Conservation (phyloP, 2,329 filamentous ascomycete genomes). For the Phaeoacremonium minimum region DNA sequence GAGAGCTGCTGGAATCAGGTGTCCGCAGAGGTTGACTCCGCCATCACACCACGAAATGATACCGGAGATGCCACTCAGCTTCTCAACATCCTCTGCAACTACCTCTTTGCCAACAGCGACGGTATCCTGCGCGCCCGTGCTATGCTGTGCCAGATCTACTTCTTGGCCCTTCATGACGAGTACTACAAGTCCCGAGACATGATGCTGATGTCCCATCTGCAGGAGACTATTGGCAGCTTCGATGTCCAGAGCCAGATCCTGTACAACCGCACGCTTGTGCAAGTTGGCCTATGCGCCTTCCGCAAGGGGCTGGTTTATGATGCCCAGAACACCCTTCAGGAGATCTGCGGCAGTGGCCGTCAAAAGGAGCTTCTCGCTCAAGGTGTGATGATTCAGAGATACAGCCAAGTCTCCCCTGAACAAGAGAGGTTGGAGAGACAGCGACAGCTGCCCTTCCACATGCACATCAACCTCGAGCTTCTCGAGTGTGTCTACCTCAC, state of each 20-base stretch:
- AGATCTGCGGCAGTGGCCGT: constrained; percentile 94
- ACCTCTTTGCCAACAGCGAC: constrained; percentile 90
- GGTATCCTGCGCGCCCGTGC: constrained; percentile 93
- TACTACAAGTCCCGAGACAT: constrained; percentile 98
- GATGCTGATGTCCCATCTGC: constrained; percentile 99
- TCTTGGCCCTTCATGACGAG: constrained; percentile 92
- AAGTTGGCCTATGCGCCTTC: constrained; percentile 98
- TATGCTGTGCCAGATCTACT: constrained; percentile 98
- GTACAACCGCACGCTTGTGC: constrained; percentile 96
- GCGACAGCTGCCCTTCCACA: constrained; percentile 97
- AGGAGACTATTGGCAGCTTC: constrained; percentile 95
- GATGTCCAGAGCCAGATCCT: constrained; percentile 97
- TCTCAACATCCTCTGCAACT: constrained; percentile 85
- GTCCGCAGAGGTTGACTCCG: constrained; percentile 65
- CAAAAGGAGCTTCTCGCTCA: constrained; percentile 98
- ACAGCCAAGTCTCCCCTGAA: constrained; percentile 92
- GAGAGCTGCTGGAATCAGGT: constrained; percentile 88
- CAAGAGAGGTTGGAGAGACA: constrained; percentile 97
- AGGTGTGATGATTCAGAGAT: constrained; percentile 97
- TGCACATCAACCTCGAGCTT: constrained; percentile 99
- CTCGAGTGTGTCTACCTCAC: constrained; percentile 98
- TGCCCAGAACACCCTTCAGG: constrained; percentile 93
- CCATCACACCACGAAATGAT: constrained; percentile 70
- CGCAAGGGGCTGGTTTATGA: constrained; percentile 95
- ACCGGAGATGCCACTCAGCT: constrained; percentile 68